A percentile compares a stretch with the other conserved stretches of the same genome.
Evolutionary conservation across 352 stramenopile species (phyloP).

Genomic region (Pythium utonaiense): DNA sequence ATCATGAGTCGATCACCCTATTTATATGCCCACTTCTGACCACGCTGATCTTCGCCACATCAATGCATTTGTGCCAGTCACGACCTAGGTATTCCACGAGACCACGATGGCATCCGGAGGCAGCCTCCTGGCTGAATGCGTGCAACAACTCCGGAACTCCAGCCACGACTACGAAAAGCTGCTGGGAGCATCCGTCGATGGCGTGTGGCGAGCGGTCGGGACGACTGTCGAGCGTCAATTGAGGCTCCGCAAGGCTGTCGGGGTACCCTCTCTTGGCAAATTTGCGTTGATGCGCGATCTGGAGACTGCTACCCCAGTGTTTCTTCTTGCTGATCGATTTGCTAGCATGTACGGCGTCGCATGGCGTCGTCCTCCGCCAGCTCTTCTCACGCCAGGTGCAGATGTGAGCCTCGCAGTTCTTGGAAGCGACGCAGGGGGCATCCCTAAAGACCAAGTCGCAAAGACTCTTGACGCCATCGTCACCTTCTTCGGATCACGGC

Average conservation of each 20-base stretch:
- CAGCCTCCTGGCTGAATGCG: constrained; percentile 42
- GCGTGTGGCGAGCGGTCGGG: constrained; percentile 45
- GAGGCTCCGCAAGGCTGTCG: constrained; percentile 32
- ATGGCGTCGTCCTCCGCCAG: constrained; percentile 42
- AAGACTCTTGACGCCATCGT: constrained; percentile 44
- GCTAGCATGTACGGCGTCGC: constrained; percentile 31
- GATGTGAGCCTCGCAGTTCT: constrained; percentile 54
- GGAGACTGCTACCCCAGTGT: constrained; percentile 31
- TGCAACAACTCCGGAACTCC: constrained; percentile 41
- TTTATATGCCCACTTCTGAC: neutral
- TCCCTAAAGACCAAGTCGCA: constrained; percentile 40
- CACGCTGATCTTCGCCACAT: neutral
- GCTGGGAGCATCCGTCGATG: constrained; percentile 35
- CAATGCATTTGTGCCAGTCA: neutral
- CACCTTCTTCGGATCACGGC: constrained; percentile 36
- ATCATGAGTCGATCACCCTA: neutral
- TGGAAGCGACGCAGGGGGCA: constrained; percentile 29
- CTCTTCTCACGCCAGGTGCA: constrained; percentile 32
- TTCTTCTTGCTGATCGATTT: constrained; percentile 53
- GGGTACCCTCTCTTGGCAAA: constrained; percentile 45
- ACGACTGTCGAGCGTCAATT: constrained; percentile 38
- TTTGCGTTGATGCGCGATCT: constrained; percentile 54
- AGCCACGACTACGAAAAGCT: constrained; percentile 61
- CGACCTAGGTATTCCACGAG: neutral
- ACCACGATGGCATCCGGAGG: neutral